Base-by-base conservation (phyloP, 2,329 filamentous ascomycete species). In the Apiospora kogelbergensis region DNA sequence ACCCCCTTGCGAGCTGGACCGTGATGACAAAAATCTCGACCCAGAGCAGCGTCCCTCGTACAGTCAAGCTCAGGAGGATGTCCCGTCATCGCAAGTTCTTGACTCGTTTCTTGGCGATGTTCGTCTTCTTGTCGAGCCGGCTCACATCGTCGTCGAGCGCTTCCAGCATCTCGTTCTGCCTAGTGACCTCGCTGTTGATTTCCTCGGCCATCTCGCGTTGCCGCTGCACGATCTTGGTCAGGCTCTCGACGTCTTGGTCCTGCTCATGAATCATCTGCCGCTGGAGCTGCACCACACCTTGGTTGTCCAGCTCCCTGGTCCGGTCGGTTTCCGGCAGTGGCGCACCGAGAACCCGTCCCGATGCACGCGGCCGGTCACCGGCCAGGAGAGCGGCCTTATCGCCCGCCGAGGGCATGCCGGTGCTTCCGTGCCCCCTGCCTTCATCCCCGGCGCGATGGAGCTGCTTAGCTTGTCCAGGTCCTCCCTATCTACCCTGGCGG, bases 201-300 rank as follows among this genome's bases (percentile, higher is more conserved):
- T 89, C 86, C 63, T 93, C 82, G 0, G 93, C 93, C 87, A 95
- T 93, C 80, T 94, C 90, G 76, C 88, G 90, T 82, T 95, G 91
- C 69, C 91, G 83, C 64, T 89, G 83, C 63, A 95, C 90, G 64
- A 93, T 90, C 72, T 88, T 89, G 1, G 88, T 85, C 68, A 96
- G 81, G 73, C 89, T 84, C 22, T 91, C 86, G 2, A 96, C 86
- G 73, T 93, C 90, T 74, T 90, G 79, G 73, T 96, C 93, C 76
- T 97, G 93, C 72, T 92, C 89, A 67, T 85, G 77, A 84, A 95
- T 93, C 78, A 93, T 88, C 75, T 92, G 86, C 74, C 89, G 85
- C 79, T 96, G 93, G 70, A 96, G 80, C 78, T 92, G 88, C 71
- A 95, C 74, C 22, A 96, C 89, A 0, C 92, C 93, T 5, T 85